A percentile compares a stretch with the other conserved stretches of the same genome.
phyloP scores from a whole-genome alignment of 2,329 filamentous ascomycete species.

The Camptophora hylomeconis region DNA sequence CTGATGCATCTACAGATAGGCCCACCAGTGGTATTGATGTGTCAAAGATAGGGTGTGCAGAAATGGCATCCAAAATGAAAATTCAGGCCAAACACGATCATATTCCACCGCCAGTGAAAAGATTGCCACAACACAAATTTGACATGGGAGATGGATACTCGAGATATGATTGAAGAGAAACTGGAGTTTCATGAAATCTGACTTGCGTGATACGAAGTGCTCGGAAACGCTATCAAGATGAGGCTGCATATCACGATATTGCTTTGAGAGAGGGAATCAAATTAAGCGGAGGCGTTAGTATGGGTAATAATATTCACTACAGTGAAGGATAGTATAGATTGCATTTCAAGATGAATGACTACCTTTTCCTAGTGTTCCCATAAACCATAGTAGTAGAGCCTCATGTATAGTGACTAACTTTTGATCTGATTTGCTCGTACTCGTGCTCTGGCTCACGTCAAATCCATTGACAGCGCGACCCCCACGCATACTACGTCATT shows the following conservation, averaged over 20 bases:
- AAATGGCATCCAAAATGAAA: conserved; percentile 17
- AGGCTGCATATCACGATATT: neutral
- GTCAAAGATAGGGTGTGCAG: conserved; percentile 16
- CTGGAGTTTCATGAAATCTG: neutral
- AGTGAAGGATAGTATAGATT: too few species aligned
- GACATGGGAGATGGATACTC: conserved; percentile 19
- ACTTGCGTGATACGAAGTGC: conserved; percentile 13
- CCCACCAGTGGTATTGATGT: conserved; percentile 24
- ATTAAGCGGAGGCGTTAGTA: too few species aligned
- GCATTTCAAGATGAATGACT: too few species aligned
- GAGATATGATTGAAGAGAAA: conserved; percentile 10
- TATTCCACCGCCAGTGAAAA: conserved; percentile 20
- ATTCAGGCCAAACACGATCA: conserved; percentile 23
- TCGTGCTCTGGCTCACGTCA: too few species aligned
- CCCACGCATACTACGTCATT: too few species aligned
- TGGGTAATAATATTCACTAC: too few species aligned
- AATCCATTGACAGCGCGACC: too few species aligned
- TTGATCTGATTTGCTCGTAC: too few species aligned
- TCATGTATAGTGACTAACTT: too few species aligned
- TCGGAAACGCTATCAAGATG: conserved; percentile 11
- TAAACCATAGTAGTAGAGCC: too few species aligned
- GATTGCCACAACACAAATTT: conserved; percentile 18
- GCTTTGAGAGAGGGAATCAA: too few species aligned
- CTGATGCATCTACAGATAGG: conserved; percentile 50
- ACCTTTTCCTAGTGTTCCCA: too few species aligned